A percentile compares a stretch with the other conserved stretches of the same genome.
Conservation (phyloP, 345 rosid genomes). For the Punica granatum region DNA sequence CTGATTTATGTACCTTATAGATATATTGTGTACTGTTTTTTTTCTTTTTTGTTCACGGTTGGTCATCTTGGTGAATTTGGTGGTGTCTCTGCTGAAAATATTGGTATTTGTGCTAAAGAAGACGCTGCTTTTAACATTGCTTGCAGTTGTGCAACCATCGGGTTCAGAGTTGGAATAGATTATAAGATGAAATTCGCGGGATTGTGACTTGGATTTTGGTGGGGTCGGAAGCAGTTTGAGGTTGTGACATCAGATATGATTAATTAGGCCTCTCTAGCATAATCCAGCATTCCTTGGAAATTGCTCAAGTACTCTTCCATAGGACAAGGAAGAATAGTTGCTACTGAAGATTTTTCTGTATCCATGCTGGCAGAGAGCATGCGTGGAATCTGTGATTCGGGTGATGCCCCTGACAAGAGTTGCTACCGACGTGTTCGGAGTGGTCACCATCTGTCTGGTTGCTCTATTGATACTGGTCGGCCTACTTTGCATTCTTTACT, state of each 20-base stretch:
- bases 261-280: conserved; percentile 9
- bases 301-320: conserved; percentile 17
- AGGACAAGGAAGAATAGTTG: conserved; percentile 26
- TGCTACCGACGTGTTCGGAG: conserved; percentile 97
- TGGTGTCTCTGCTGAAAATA: neutral
- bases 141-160: too few species aligned
- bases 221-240: neutral
- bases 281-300: conserved; percentile 12
- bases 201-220: neutral
- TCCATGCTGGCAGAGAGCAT: conserved; percentile 99
- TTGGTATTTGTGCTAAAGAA: neutral
- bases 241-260: neutral
- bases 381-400: conserved; percentile 94
- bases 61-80: neutral
- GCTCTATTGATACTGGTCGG: conserved; percentile 63
- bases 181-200: neutral
- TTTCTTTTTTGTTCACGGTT: neutral
- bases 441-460: conserved; percentile 85
- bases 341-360: conserved; percentile 49
- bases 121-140: neutral
- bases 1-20: neutral
- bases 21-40: too few species aligned
- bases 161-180: too few species aligned
- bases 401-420: conserved; percentile 98
- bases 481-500: conserved; percentile 72